Evolutionary conservation across 345 rosid species (phyloP), one percentile per base, ranked within the genome.

Genomic region (Heritiera littoralis): DNA sequence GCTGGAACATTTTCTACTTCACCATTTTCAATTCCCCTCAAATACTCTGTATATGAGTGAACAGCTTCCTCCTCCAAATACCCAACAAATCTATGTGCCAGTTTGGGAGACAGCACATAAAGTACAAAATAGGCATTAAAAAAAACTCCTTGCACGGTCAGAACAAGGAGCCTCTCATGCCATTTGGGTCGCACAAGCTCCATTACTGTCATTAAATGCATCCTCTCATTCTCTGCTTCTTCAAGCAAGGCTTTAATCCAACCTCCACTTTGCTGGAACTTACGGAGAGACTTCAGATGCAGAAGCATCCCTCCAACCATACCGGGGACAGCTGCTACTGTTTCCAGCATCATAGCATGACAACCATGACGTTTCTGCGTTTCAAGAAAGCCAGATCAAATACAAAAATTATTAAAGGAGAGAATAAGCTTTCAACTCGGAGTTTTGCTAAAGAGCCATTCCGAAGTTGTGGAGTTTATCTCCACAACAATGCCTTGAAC

Each of bases 141-240:
- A 86, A 92, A 92, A 17, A 87, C 79, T 52, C 97, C 98, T 85
- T 94, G 97, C 45, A 94, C 95, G 2, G 90, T 52, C 32, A 92
- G 83, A 43, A 92, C 95, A 71, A 94, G 83, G 7, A 89, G 79
- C 81, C 98, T 88, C 87, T 94, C 98, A 65, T 92, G 85, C 97
- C 94, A 94, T 69, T 80, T 90, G 12, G 95, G 98, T 75, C 88
- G 79, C 52, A 91, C 95, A 10, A 94, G 88, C 88, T 92, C 97
- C 84, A 94, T 89, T 94, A 94, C 90, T 23, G 98, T 94, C 98
- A 94, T 92, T 66, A 94, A 83, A 81, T 94, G 97, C 98, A 94
- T 94, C 67, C 98, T 84, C 88, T 94, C 95, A 70, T 91, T 94
- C 85, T 94, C 97, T 4, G 98, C 98, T 80, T 94, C 95, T 77